phyloP scores from a whole-genome alignment of 768 basidiomycete species.

The Psilocybe tampanensis region DNA sequence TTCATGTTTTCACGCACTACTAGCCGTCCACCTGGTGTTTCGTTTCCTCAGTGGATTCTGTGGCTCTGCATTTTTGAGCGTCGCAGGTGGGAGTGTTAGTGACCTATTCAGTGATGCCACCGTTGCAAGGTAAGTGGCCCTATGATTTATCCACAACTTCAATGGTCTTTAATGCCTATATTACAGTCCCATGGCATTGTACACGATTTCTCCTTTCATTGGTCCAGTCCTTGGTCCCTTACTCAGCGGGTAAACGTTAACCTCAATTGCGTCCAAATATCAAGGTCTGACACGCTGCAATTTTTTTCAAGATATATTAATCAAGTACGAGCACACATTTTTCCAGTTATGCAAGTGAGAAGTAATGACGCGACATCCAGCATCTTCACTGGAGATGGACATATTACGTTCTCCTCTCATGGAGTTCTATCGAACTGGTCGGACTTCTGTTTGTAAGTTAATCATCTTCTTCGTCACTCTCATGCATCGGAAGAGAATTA shows the following conservation, averaged over 20 bases:
- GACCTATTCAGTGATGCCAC: slow-evolving; percentile 58
- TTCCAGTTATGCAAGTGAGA: neutral
- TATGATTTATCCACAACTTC: neutral
- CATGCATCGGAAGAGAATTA: neutral
- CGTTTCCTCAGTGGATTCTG: slow-evolving; percentile 57
- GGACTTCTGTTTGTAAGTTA: slow-evolving; percentile 54
- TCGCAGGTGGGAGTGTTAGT: slow-evolving; percentile 56
- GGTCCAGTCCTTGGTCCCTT: slow-evolving; percentile 59
- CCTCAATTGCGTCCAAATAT: neutral
- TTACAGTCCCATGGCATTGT: slow-evolving; percentile 52
- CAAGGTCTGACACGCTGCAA: neutral
- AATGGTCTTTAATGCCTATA: neutral
- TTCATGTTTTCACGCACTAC: neutral
- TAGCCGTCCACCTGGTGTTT: slow-evolving; percentile 62
- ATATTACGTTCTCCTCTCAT: slow-evolving; percentile 69
- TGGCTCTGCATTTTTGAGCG: slow-evolving; percentile 59
- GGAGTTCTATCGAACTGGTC: slow-evolving; percentile 59
- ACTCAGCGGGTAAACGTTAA: slow-evolving; percentile 50
- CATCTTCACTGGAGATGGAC: slow-evolving; percentile 76
- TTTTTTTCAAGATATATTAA: slow-evolving; percentile 59
- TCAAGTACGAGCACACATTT: slow-evolving; percentile 40
- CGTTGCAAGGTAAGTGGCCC: slow-evolving; percentile 56
- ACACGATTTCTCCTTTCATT: slow-evolving; percentile 56
- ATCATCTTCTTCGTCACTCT: neutral
- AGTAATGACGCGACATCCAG: slow-evolving; percentile 29